Evolutionary conservation across 1,139 yeast species (phyloP), one percentile per base, ranked within the genome.

Genomic region (Diutina sp.): DNA sequence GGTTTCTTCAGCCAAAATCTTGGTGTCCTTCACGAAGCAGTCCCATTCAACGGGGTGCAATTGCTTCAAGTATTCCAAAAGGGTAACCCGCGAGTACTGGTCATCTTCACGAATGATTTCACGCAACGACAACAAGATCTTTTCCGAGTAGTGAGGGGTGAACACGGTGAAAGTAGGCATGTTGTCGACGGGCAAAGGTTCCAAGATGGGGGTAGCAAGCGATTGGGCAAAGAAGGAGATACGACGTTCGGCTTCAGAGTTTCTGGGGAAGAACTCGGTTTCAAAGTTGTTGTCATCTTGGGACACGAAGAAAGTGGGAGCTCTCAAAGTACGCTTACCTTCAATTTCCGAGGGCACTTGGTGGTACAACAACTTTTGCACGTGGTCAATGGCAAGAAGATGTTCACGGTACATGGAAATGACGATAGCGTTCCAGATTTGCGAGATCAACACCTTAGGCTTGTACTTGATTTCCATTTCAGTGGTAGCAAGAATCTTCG

Each of bases 31-130:
- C 62, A 93, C 99, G 66, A 93, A 93, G 74, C 98, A 91, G 65
- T 93, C 99, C 99, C 99, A 93, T 77, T 93, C 99, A 63, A 93
- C 95, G 56, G 98, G 98, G 71, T 93, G 98, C 67, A 93, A 81
- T 77, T 93, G 99, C 74, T 93, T 93, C 79, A 93, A 83, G 72
- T 93, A 93, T 77, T 93, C 99, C 71, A 93, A 81, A 64, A 93
- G 78, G 21, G 99, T 93, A 60, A 93, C 98, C 74, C 98, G 87
- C 38, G 99, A 90, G 73, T 89, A 91, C 75, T 93, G 98, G 72
- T 95, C 98, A 71, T 93, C 99, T 76, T 93, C 99, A 73, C 98
- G 90, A 68, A 93, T 93, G 73, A 93, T 93, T 76, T 93, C 99
- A 74, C 96, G 89, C 71, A 93, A 80, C 48, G 98, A 90, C 61